Conservation (phyloP, 768 basidiomycete species). For the Pholiota conissans region DNA sequence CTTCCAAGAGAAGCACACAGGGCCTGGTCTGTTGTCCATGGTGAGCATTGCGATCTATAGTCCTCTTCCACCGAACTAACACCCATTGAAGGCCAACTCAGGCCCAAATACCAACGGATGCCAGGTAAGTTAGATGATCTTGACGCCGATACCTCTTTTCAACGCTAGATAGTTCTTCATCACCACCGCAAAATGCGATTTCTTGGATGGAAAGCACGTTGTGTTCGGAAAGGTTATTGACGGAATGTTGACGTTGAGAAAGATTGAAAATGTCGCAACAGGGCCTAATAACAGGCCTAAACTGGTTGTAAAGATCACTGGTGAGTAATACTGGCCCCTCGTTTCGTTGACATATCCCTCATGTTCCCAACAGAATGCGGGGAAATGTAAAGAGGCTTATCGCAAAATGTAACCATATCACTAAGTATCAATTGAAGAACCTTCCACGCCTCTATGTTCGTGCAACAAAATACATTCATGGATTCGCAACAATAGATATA, state of each 20-base stretch:
- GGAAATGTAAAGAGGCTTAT: slow-evolving; percentile 45
- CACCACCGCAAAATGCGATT: slow-evolving; percentile 92
- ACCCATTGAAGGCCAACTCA: slow-evolving; percentile 76
- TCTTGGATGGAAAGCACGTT: slow-evolving; percentile 93
- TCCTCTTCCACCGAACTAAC: not conserved
- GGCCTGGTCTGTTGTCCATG: slow-evolving; percentile 90
- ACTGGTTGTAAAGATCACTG: slow-evolving; percentile 82
- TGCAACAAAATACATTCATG: slow-evolving; percentile 1
- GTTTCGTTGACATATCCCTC: not conserved
- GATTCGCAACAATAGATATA: not conserved
- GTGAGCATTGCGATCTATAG: slow-evolving; percentile 35
- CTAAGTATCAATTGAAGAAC: not conserved
- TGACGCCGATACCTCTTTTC: not conserved
- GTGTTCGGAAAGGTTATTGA: slow-evolving; percentile 91
- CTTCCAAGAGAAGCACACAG: slow-evolving; percentile 86
- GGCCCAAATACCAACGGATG: slow-evolving; percentile 94
- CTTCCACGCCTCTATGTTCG: not conserved
- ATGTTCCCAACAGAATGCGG: slow-evolving; percentile 45
- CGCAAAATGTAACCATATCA: not conserved
- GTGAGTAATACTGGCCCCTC: slow-evolving; percentile 39
- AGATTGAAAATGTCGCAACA: slow-evolving; percentile 95
- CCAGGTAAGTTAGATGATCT: slow-evolving; percentile 46
- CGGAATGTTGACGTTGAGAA: slow-evolving; percentile 92
- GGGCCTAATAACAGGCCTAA: slow-evolving; percentile 91
- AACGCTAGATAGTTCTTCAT: slow-evolving; percentile 80